phyloP scores from a whole-genome alignment of 441 rosid genomes.

The Eruca vesicaria region DNA sequence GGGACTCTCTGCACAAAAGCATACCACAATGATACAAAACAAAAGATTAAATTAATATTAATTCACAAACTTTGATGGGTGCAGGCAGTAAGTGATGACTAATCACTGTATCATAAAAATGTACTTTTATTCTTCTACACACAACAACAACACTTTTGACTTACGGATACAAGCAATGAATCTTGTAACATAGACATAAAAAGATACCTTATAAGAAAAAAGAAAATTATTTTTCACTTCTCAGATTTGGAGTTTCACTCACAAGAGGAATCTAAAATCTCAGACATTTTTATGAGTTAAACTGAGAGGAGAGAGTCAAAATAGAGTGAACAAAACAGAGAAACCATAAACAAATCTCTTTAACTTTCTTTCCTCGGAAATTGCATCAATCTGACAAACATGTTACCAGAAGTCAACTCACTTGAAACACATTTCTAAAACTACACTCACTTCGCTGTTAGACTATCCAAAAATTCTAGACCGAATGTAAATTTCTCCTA shows the following conservation, averaged over 20 bases:
- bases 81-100: neutral
- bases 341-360: slow-evolving; percentile 27
- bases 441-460: too few relatives aligned
- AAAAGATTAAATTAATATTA: neutral
- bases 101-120: slow-evolving; percentile 6
- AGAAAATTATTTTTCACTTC: neutral
- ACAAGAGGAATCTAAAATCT: slow-evolving; percentile 20
- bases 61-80: neutral
- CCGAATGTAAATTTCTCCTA: neutral
- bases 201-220: slow-evolving; percentile 8
- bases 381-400: slow-evolving; percentile 5
- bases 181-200: neutral
- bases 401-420: slow-evolving; percentile 27
- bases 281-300: slow-evolving; percentile 3
- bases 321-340: slow-evolving; percentile 5
- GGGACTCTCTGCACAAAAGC: slow-evolving; percentile 83
- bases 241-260: neutral
- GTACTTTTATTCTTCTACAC: neutral
- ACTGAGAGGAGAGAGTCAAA: slow-evolving; percentile 4
- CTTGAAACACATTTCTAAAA: slow-evolving; percentile 15
- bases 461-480: neutral
- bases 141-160: neutral
- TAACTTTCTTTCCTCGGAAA: neutral
- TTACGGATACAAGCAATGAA: neutral
- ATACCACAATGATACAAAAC: neutral